phyloP scores from a whole-genome alignment of 2,329 filamentous ascomycete genomes.

The Ceratocystis destructans region DNA sequence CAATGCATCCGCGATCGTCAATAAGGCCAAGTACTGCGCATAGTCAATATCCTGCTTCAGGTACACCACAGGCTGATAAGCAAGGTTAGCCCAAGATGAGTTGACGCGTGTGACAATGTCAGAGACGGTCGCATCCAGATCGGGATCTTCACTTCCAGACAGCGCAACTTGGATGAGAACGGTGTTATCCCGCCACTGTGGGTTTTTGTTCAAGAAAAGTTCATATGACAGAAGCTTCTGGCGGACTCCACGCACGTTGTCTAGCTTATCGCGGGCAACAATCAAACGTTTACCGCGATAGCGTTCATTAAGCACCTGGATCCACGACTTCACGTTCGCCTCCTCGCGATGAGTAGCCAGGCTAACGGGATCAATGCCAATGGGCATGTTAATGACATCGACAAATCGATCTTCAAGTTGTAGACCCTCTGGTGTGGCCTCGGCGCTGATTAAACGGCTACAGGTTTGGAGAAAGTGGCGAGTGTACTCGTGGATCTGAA shows the following conservation, averaged over 20 bases:
- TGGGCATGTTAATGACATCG: slow-evolving; percentile 71
- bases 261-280: slow-evolving; percentile 85
- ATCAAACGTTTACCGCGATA: slow-evolving; percentile 85
- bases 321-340: slow-evolving; percentile 62
- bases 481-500: slow-evolving; percentile 86
- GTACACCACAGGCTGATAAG: slow-evolving; percentile 86
- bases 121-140: slow-evolving; percentile 75
- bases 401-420: slow-evolving; percentile 89
- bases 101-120: slow-evolving; percentile 94
- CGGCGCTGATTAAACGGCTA: slow-evolving; percentile 77
- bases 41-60: slow-evolving; percentile 91
- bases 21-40: slow-evolving; percentile 78
- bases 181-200: slow-evolving; percentile 74
- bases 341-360: slow-evolving; percentile 58
- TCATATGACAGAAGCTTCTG: slow-evolving; percentile 90
- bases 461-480: slow-evolving; percentile 93
- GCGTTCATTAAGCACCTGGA: slow-evolving; percentile 64
- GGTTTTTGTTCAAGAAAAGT: slow-evolving; percentile 85
- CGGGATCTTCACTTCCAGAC: slow-evolving; percentile 74
- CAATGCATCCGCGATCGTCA: slow-evolving; percentile 77
- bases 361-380: slow-evolving; percentile 76
- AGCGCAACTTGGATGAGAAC: slow-evolving; percentile 90
- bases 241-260: slow-evolving; percentile 79
- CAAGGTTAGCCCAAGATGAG: slow-evolving; percentile 75
- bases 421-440: slow-evolving; percentile 75